Evolutionary conservation across 257 asterid genomes (phyloP).

Genomic region (Solanum chilense): DNA sequence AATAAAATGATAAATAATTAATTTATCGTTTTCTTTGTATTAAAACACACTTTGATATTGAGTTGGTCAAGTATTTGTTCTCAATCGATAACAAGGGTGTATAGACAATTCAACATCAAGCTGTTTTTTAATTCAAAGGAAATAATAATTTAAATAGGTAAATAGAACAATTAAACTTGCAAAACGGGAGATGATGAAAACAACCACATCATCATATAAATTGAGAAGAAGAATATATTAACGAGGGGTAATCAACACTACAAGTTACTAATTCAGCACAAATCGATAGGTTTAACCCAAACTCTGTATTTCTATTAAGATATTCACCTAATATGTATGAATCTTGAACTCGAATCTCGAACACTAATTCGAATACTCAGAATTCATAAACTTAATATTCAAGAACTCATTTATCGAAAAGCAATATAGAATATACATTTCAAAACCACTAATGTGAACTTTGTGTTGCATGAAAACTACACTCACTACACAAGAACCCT

Average conservation of each 20-base stretch:
- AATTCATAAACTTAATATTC: neutral
- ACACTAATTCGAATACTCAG: neutral
- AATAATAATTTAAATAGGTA: neutral
- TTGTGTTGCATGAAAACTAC: conserved; percentile 19
- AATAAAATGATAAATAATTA: too few species aligned
- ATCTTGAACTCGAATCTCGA: too few species aligned
- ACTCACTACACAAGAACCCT: conserved; percentile 41
- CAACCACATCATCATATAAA: too few species aligned
- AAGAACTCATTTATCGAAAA: too few species aligned
- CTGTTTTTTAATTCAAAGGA: too few species aligned
- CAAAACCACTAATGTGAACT: neutral
- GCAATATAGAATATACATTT: neutral
- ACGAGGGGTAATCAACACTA: neutral
- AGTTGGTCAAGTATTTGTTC: neutral
- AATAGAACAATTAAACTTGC: neutral
- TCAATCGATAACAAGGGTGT: neutral
- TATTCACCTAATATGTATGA: neutral
- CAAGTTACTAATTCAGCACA: too few species aligned
- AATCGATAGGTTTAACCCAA: neutral
- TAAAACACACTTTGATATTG: neutral
- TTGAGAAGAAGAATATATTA: too few species aligned
- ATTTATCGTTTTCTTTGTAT: neutral
- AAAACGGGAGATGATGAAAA: neutral
- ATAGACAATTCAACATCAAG: neutral
- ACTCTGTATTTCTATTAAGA: neutral